Percentiles rank a stretch among this genome's conserved stretches.
Conservation (phyloP, 306 rosid genomes). For the Rosa lucieae region DNA sequence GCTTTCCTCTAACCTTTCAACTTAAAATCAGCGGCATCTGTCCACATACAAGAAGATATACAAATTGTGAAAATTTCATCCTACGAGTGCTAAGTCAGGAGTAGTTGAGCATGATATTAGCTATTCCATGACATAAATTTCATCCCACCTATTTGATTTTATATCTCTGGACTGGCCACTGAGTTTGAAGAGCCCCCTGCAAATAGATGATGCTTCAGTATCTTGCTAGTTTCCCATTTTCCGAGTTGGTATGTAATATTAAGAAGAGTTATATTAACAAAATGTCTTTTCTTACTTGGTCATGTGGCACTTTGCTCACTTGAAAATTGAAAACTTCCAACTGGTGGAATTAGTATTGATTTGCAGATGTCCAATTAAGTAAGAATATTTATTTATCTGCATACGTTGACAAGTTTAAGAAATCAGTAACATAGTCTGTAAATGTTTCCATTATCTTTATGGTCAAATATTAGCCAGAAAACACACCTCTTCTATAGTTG, state of each 20-base stretch:
- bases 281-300: constrained; percentile 53
- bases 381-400: constrained; percentile 65
- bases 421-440: neutral
- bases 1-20: too few relatives aligned
- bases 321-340: constrained; percentile 69
- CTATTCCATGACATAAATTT: too few relatives aligned
- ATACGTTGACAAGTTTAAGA: constrained; percentile 15
- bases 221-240: neutral
- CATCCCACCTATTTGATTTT: constrained; percentile 25
- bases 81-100: too few relatives aligned
- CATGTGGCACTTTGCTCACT: constrained; percentile 74
- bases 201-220: constrained; percentile 6
- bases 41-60: too few relatives aligned
- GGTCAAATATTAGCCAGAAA: neutral
- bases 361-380: constrained; percentile 63
- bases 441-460: neutral
- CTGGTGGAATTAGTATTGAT: constrained; percentile 59
- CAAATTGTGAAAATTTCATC: too few relatives aligned
- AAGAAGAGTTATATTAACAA: neutral
- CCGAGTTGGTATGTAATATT: neutral
- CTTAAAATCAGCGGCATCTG: too few relatives aligned
- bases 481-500: too few relatives aligned
- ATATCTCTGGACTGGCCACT: constrained; percentile 78
- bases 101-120: too few relatives aligned
- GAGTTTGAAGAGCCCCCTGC: constrained; percentile 38